Evolutionary conservation across 352 stramenopile genomes (phyloP).

Genomic region (Globisporangium carolinianum): DNA sequence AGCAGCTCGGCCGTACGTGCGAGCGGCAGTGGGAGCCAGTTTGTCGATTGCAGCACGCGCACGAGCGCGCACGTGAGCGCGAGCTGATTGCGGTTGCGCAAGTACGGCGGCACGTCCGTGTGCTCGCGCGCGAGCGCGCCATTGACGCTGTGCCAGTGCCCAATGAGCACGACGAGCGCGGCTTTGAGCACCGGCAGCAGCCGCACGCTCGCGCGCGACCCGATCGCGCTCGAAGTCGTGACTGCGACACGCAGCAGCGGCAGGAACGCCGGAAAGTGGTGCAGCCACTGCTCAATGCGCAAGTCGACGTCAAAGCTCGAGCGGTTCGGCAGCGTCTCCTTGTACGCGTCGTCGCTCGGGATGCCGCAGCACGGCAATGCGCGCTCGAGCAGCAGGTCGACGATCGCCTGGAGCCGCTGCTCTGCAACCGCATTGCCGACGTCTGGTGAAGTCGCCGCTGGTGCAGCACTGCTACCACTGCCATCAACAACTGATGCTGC

Average conservation of each 20-base stretch:
- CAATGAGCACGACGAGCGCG: constrained; percentile 59
- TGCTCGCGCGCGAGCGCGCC: constrained; percentile 57
- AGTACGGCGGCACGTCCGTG: constrained; percentile 72
- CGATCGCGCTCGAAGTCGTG: constrained; percentile 24
- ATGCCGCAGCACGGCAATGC: constrained; percentile 72
- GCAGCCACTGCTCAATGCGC: constrained; percentile 77
- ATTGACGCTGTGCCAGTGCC: constrained; percentile 82
- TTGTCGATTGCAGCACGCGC: constrained; percentile 41
- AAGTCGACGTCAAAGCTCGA: constrained; percentile 79
- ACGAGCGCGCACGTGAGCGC: constrained; percentile 59
- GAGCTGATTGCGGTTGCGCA: constrained; percentile 71
- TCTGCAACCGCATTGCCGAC: constrained; percentile 14
- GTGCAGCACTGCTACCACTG: too few species aligned
- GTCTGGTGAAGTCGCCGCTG: too few species aligned
- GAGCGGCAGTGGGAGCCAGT: constrained; percentile 56
- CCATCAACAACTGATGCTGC: too few species aligned
- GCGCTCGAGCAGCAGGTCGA: constrained; percentile 69
- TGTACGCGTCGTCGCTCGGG: constrained; percentile 74
- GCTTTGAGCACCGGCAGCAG: constrained; percentile 75
- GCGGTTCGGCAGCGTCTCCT: constrained; percentile 74
- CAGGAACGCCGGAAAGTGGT: constrained; percentile 74
- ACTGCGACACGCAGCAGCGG: constrained; percentile 44
- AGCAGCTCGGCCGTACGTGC: constrained; percentile 50
- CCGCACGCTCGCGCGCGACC: constrained; percentile 38
- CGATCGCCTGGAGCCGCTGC: constrained; percentile 40